Conservation (phyloP, 805 yeast species). For the Candida succiphila region DNA sequence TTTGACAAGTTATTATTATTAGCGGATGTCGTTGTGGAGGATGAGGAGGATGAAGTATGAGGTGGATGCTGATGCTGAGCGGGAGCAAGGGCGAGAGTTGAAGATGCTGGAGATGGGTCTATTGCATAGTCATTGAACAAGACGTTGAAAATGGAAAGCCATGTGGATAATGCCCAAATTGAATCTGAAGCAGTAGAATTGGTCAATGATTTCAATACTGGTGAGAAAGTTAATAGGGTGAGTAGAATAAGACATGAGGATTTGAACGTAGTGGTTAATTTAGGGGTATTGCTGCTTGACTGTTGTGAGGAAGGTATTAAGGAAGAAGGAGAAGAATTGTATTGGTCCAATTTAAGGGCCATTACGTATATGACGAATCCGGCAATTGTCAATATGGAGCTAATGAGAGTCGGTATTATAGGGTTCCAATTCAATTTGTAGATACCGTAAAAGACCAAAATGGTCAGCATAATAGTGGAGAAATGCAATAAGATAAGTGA, state of each 20-base stretch:
- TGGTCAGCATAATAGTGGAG: conserved; percentile 51
- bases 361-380: conserved; percentile 27
- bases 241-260: conserved; percentile 63
- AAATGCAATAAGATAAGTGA: conserved; percentile 58
- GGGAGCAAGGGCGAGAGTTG: background rate
- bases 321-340: too few species aligned
- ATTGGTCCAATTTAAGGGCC: too few species aligned
- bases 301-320: background rate
- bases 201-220: conserved; percentile 81
- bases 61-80: background rate
- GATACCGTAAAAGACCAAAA: conserved; percentile 58
- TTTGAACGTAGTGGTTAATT: conserved; percentile 32
- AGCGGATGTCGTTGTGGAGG: background rate
- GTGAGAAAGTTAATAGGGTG: conserved; percentile 70
- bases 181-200: conserved; percentile 88
- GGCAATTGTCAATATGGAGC: conserved; percentile 23
- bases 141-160: conserved; percentile 65
- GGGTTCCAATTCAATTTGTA: conserved; percentile 43
- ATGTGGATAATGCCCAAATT: conserved; percentile 83
- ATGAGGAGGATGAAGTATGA: background rate
- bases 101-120: conserved; percentile 21
- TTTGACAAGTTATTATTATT: conserved; percentile 56
- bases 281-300: conserved; percentile 11
- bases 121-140: conserved; percentile 59
- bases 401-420: conserved; percentile 26